Conservation (phyloP, 129 eudicot species). For the Lactuca saligna region DNA sequence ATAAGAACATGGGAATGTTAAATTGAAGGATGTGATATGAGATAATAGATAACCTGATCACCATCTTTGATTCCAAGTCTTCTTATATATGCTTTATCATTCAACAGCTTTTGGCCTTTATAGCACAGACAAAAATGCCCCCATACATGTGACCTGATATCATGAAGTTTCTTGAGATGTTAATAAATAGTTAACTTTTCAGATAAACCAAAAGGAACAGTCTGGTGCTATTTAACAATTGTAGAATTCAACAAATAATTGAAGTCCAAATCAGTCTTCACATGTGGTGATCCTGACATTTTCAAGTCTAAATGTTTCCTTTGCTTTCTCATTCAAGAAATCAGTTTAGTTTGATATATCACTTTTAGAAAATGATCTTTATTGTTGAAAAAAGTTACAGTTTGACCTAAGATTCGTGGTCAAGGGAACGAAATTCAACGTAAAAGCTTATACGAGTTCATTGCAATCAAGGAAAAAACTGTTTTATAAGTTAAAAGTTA, state of each 20-base stretch:
- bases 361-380: not conserved
- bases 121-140: slow-evolving; percentile 60
- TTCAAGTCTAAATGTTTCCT: not conserved
- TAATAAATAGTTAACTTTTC: not conserved
- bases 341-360: not conserved
- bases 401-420: slow-evolving; percentile 12
- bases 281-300: not conserved
- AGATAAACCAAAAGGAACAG: slow-evolving; percentile 1
- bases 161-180: not conserved
- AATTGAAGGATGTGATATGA: slow-evolving; percentile 2
- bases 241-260: slow-evolving; percentile 11
- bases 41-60: slow-evolving; percentile 46
- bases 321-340: slow-evolving; percentile 13
- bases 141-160: slow-evolving; percentile 60
- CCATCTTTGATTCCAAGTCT: slow-evolving; percentile 61
- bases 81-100: slow-evolving; percentile 42
- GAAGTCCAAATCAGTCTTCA: slow-evolving; percentile 1
- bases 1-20: not conserved
- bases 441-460: slow-evolving; percentile 17
- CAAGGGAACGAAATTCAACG: not conserved
- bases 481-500: not conserved
- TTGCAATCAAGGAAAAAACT: slow-evolving; percentile 6
- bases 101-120: slow-evolving; percentile 48
- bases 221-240: not conserved
- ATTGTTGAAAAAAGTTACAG: not conserved